Percentiles rank a stretch among this genome's conserved stretches.
Evolutionary conservation across 495 filamentous ascomycete genomes (phyloP).

Genomic region (Cercophora sp.): DNA sequence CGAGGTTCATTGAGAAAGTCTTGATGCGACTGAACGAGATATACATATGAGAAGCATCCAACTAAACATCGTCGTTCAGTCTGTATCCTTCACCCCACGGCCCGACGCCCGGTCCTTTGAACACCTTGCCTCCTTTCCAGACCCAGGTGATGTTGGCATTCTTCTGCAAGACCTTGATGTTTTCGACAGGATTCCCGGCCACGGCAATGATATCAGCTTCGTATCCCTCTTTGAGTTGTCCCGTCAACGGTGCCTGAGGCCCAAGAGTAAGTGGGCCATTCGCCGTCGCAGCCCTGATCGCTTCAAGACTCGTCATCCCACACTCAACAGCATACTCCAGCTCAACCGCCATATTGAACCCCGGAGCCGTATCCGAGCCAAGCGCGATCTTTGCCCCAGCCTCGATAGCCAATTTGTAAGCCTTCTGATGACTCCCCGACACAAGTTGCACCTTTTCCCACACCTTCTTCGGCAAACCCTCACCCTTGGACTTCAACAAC

Average conservation of each 20-base stretch:
- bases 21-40: neutral
- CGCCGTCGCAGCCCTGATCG: slow-evolving; percentile 52
- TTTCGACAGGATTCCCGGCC: slow-evolving; percentile 40
- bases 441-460: slow-evolving; percentile 41
- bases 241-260: slow-evolving; percentile 42
- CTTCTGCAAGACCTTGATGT: slow-evolving; percentile 41
- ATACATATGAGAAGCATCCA: neutral
- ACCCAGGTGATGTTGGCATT: slow-evolving; percentile 42
- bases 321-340: slow-evolving; percentile 46
- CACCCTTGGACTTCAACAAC: slow-evolving; percentile 26
- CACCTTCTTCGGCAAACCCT: slow-evolving; percentile 28
- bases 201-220: slow-evolving; percentile 50
- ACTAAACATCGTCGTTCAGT: slow-evolving; percentile 7
- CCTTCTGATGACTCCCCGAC: slow-evolving; percentile 27
- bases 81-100: slow-evolving; percentile 32
- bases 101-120: slow-evolving; percentile 37
- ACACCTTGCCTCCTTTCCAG: slow-evolving; percentile 44
- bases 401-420: slow-evolving; percentile 43
- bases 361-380: slow-evolving; percentile 43
- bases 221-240: slow-evolving; percentile 45
- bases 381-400: slow-evolving; percentile 37
- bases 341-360: slow-evolving; percentile 45
- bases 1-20: slow-evolving; percentile 46
- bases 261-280: slow-evolving; percentile 44
- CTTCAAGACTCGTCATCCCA: slow-evolving; percentile 48